Percentiles rank a stretch among this genome's conserved stretches.
Evolutionary conservation across 495 filamentous ascomycete genomes (phyloP).

Genomic region (Penicillium atrosanguineum): DNA sequence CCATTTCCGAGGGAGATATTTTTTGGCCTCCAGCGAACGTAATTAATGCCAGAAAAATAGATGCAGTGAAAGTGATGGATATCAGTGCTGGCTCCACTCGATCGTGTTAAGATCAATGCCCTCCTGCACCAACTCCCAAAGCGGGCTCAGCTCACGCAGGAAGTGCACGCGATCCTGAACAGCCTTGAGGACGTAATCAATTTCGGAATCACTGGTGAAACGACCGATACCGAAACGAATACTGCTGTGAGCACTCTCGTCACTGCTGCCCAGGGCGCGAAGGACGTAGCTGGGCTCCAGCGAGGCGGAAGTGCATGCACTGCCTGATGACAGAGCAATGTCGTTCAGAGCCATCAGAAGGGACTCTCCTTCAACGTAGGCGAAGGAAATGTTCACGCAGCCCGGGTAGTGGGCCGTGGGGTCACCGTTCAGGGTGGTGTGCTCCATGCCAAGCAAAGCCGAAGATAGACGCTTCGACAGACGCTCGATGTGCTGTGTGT

Average conservation of each 20-base stretch:
- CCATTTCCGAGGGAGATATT: conserved; percentile 28
- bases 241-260: conserved; percentile 96
- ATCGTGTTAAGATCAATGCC: conserved; percentile 94
- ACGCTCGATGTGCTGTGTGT: conserved; percentile 73
- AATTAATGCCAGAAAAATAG: conserved; percentile 21
- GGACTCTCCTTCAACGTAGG: conserved; percentile 96
- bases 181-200: conserved; percentile 96
- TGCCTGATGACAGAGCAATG: conserved; percentile 94
- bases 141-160: conserved; percentile 88
- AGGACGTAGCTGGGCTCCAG: conserved; percentile 95
- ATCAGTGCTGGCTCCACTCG: conserved; percentile 82
- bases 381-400: conserved; percentile 97
- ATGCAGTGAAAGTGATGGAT: conserved; percentile 3
- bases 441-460: conserved; percentile 82
- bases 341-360: conserved; percentile 98
- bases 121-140: conserved; percentile 99
- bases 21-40: conserved; percentile 16
- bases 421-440: conserved; percentile 89
- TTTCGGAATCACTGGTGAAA: conserved; percentile 92
- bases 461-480: conserved; percentile 81
- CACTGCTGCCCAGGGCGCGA: conserved; percentile 87
- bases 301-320: conserved; percentile 95
- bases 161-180: conserved; percentile 87
- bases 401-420: conserved; percentile 83
- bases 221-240: conserved; percentile 97